These are phyloP conservation scores for Pythium rishiriense DNA, from an alignment of 352 stramenopile species.

Conservation along the genomic window DNA sequence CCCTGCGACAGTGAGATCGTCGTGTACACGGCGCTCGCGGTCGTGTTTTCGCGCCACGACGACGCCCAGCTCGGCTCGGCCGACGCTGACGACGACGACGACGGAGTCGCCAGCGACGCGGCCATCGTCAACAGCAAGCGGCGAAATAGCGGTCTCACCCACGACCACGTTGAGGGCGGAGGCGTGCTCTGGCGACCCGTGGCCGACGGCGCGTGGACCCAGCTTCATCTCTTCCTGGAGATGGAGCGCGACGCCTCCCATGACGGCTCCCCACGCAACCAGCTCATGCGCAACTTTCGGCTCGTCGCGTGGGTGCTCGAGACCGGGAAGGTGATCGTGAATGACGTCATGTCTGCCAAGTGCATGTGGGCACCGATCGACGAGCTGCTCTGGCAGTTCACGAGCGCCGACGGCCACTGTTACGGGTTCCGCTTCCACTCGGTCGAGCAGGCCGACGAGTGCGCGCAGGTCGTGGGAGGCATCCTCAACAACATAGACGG, in stretches of 20 bases:
- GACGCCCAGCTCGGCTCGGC: neutral
- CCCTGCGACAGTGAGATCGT: constrained; percentile 33
- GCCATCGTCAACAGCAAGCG: neutral
- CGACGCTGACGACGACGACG: neutral
- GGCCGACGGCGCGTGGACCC: constrained; percentile 45
- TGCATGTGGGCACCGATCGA: constrained; percentile 50
- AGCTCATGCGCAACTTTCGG: constrained; percentile 41
- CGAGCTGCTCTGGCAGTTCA: constrained; percentile 43
- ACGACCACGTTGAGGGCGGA: constrained; percentile 1
- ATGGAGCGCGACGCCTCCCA: constrained; percentile 33
- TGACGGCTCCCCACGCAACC: constrained; percentile 9
- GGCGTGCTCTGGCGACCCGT: constrained; percentile 39
- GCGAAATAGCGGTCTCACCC: neutral
- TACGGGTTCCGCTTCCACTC: constrained; percentile 57
- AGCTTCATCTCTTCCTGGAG: constrained; percentile 59
- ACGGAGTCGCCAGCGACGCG: neutral
- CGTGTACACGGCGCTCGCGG: constrained; percentile 40
- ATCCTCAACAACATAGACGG: constrained; percentile 49
- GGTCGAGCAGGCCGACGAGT: constrained; percentile 43
- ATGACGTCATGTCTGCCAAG: constrained; percentile 38
- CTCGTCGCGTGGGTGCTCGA: constrained; percentile 62
- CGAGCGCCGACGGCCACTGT: constrained; percentile 34
- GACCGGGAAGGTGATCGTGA: constrained; percentile 53
- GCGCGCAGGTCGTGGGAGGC: constrained; percentile 43
- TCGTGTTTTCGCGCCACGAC: constrained; percentile 30